These are phyloP conservation scores for Nissolia schottii DNA, from an alignment of 306 rosid genomes.

Conservation along the genomic window DNA sequence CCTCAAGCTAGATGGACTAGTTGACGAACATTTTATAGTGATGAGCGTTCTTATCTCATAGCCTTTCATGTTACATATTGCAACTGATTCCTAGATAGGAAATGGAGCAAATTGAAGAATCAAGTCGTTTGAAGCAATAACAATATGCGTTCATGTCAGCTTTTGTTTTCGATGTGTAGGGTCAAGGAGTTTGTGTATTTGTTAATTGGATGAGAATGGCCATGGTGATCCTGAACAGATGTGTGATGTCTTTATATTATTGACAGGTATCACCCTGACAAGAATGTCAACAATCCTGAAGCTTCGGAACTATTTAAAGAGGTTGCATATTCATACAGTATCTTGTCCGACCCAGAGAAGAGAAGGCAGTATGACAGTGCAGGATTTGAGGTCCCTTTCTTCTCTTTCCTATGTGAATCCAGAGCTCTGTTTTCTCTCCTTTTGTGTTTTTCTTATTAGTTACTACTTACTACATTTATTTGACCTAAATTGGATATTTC, in stretches of 20 bases:
- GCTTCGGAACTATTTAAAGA: slow-evolving; percentile 95
- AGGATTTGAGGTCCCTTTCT: slow-evolving; percentile 81
- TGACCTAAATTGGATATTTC: neutral
- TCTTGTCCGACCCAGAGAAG: slow-evolving; percentile 96
- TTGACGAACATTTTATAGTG: neutral
- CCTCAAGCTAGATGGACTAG: neutral
- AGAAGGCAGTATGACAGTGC: slow-evolving; percentile 93
- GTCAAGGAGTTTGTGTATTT: slow-evolving; percentile 11
- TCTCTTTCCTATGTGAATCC: slow-evolving; percentile 11
- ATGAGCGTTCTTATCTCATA: neutral
- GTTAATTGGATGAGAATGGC: neutral
- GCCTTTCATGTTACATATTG: neutral
- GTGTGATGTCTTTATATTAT: neutral
- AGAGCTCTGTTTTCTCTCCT: neutral
- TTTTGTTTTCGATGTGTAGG: slow-evolving; percentile 2
- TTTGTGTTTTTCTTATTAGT: neutral
- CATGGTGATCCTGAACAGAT: neutral
- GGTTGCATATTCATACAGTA: slow-evolving; percentile 90
- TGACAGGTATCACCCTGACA: slow-evolving; percentile 93
- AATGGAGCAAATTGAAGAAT: neutral
- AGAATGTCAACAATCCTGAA: slow-evolving; percentile 86
- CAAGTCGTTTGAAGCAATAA: slow-evolving; percentile 4
- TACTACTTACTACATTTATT: neutral
- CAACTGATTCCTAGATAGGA: neutral
- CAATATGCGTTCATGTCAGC: neutral